Evolutionary conservation across 257 asterid genomes (phyloP).

Genomic region (Ilex asprella): DNA sequence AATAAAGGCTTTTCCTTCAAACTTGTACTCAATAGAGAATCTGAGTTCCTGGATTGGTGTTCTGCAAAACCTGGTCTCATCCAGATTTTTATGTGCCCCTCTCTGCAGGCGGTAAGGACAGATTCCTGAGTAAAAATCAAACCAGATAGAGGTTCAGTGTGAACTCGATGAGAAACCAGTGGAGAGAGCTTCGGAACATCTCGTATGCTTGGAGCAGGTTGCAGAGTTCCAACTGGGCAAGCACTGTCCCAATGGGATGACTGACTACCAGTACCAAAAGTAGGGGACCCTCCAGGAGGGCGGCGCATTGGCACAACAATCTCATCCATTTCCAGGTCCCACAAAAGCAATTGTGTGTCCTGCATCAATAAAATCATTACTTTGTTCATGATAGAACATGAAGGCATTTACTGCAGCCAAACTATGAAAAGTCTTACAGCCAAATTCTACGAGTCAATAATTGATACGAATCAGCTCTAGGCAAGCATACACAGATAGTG

Average conservation of each 20-base stretch:
- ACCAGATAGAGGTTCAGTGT: conserved; percentile 94
- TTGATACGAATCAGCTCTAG: too few relatives aligned
- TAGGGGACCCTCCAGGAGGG: conserved; percentile 88
- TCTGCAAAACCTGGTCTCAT: conserved; percentile 70
- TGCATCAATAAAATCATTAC: conserved; percentile 16
- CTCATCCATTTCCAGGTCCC: conserved; percentile 99
- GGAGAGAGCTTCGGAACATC: conserved; percentile 91
- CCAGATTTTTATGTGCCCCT: conserved; percentile 94
- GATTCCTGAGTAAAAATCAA: conserved; percentile 79
- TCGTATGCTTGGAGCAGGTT: conserved; percentile 86
- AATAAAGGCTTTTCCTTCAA: conserved; percentile 45
- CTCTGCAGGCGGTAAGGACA: conserved; percentile 72
- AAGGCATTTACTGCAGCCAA: neutral
- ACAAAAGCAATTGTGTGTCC: conserved; percentile 89
- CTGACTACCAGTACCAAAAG: conserved; percentile 84
- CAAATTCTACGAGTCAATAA: neutral
- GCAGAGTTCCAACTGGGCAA: conserved; percentile 67
- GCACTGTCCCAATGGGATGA: conserved; percentile 92
- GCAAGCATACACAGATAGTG: neutral
- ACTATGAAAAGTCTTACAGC: neutral
- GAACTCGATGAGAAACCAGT: conserved; percentile 78
- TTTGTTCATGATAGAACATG: neutral
- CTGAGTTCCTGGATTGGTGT: conserved; percentile 52
- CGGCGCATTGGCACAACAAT: conserved; percentile 98
- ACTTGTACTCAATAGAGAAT: conserved; percentile 39